Evolutionary conservation across 2,329 filamentous ascomycete genomes (phyloP), one percentile per base, ranked within the genome.

Genomic region (Shiraia sp.): DNA sequence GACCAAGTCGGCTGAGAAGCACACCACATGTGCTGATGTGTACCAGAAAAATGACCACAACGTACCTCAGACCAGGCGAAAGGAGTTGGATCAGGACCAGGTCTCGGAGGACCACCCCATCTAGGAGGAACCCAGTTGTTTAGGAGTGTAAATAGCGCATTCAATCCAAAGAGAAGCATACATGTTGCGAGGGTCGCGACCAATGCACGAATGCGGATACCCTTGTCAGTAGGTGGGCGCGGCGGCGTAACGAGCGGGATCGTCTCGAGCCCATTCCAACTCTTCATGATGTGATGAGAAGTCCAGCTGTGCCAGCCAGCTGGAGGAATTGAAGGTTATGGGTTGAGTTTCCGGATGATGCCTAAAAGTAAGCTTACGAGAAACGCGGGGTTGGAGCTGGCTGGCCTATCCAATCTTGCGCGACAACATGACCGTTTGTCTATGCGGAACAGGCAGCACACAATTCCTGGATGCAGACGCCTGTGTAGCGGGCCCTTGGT

Each of bases 51-150:
- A 23, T 15, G 25, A 30, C 39, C 38, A 36, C 37, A 33, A 55
- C 50, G 45, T 60, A 62, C 57, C 51, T 55, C 38, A 29, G 55
- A 51, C 55, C 57, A 60, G 25, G 52, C 25, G 26, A 60, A 59
- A 10, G 51, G n/a, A 13, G 45, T 38, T 10, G 36, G 31, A 23
- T 27, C 28, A 35, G 47, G 9, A 13, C 22, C 15, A 29, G 28
- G 29, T 13, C 23, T 25, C 32, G 39, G 34, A 39, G 41, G 36
- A 24, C 25, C 47, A 10, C 19, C 25, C 23, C 27, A 40, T 9
- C 37, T 13, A 26, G 16, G 38, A 44, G 45, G 47, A 32, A 37
- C 28, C 25, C 32, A 44, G 25, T 44, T 36, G 23, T 42, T 53
- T 25, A 51, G 17, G 30, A 37, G 42, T 32, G 53, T 42, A 40